Base-by-base conservation (phyloP, 2,329 filamentous ascomycete genomes). In the Zymoseptoria pseudotritici region DNA sequence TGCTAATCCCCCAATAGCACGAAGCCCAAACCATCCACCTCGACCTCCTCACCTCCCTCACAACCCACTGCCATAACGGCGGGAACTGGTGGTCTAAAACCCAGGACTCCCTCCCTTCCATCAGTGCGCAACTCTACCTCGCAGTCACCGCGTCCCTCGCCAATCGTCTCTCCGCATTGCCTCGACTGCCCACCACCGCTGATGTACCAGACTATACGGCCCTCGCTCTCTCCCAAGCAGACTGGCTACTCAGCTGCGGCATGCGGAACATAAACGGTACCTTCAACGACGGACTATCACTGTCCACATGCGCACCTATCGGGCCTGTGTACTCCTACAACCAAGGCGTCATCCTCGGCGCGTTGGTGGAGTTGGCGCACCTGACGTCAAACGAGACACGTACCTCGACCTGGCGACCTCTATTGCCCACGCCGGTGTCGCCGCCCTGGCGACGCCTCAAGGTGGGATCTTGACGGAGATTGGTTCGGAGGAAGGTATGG, bases 261-360 rank as follows among this genome's bases (percentile, higher is more conserved):
- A 75, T 84, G 65, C 77, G 82, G 53, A 80, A 80, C 56, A 59
- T 66, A 1, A 65, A 78, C 13, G 74, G 78, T 56, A 77, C 77
- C 1, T 79, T 84, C 70, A 82, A 83, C 63, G 81, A 84, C 58
- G 80, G 80, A 0, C 65, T 84, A 5, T 72, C 74, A 6, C 59
- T 67, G n/a, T 60, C 69, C n/a, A 77, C 74, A 19, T 68, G 75
- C 73, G 80, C 80, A 53, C 75, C 78, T 49, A 72, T 71, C 4
- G 70, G 75, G 17, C 46, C 49, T 6, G 74, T 74, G 10, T 84
- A 78, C 75, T 77, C 79, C 0, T 84, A 85, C 70, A 84, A 84
- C 65, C 84, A 86, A 71, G 84, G 84, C 17, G 82, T 86, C 3
- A 77, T 86, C 24, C 77, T 86, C n/a, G 76, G 81, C 11, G 83